phyloP scores from a whole-genome alignment of 2,329 filamentous ascomycete genomes.

The Elsinoe ampelina region DNA sequence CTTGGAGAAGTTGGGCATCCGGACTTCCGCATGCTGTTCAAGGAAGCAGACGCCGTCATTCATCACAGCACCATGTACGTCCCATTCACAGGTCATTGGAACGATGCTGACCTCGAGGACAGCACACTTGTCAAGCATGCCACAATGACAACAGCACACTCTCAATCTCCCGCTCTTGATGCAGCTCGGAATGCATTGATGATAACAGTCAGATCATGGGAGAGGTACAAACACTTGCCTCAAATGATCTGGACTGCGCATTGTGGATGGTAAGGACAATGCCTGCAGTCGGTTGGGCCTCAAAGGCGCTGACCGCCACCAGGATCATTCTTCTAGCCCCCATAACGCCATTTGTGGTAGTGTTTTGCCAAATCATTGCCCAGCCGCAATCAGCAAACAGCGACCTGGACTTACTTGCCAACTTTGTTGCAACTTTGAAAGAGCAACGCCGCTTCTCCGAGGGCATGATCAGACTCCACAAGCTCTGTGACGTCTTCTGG shows the following conservation, averaged over 20 bases:
- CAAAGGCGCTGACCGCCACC: neutral
- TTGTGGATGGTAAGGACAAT: neutral
- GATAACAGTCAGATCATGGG: neutral
- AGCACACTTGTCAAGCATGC: conserved; percentile 1
- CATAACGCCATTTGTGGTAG: conserved; percentile 51
- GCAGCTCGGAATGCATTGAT: neutral
- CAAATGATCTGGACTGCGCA: neutral
- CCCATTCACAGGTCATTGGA: neutral
- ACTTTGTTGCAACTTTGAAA: conserved; percentile 19
- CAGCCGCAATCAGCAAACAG: conserved; percentile 15
- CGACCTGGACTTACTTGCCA: conserved; percentile 19
- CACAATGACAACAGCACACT: neutral
- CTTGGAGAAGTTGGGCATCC: neutral
- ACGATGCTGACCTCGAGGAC: neutral
- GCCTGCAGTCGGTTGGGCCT: neutral
- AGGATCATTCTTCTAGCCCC: conserved; percentile 39
- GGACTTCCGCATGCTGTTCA: neutral
- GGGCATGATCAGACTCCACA: conserved; percentile 15
- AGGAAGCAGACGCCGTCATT: neutral
- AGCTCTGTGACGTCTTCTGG: conserved; percentile 21
- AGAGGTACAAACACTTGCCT: neutral
- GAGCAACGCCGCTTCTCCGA: conserved; percentile 6
- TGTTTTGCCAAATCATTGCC: conserved; percentile 36
- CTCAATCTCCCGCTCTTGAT: neutral
- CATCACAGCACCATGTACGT: neutral